Evolutionary conservation across 2,329 filamentous ascomycete species (phyloP), one percentile per base, ranked within the genome.

Genomic region (Phialemonium atrogriseum): DNA sequence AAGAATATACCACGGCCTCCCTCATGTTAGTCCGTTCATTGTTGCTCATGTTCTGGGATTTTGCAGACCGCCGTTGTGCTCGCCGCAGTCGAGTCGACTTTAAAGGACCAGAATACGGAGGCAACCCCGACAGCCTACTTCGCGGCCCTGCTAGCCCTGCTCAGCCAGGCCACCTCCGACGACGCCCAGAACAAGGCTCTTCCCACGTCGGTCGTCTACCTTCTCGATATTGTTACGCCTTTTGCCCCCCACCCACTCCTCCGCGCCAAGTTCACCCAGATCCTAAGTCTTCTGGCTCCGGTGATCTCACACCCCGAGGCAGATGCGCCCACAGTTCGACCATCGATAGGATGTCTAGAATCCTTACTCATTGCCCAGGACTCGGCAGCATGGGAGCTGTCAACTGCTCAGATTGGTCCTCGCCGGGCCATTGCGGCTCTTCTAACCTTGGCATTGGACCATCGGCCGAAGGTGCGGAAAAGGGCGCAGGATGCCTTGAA

Each of bases 221-320:
- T 98, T 11, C 85, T 98, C 64, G 89, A 98, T 59, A 68, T 94
- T 44, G 76, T 95, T 46, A 91, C 87, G 11, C 83, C 84, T 37
- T 84, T 80, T 60, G 79, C 88, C 39, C 86, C 91, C 33, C 74
- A 84, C 39, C 77, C 88, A 38, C 78, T 98, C 37, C 80, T 98
- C 35, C 84, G 88, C 50, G 83, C 86, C 44, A 95, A 96, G 58
- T 98, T 98, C 64, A 82, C 84, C 17, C 84, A 93, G 58, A 95
- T 98, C 49, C 77, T 98, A 38, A 77, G 80, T 19, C 79, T 83
- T 39, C 74, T 98, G 44, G 87, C 85, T 13, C 88, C 89, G 2
- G 81, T 88, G 10, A 70, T 98, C 27, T 78, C 84, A 33, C 70
- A 84, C 43, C 67, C 77, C 25, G 83, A 91, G 47, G 84, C 85